Conservation (phyloP, 2,329 filamentous ascomycete genomes). For the Mariannaea sp. region DNA sequence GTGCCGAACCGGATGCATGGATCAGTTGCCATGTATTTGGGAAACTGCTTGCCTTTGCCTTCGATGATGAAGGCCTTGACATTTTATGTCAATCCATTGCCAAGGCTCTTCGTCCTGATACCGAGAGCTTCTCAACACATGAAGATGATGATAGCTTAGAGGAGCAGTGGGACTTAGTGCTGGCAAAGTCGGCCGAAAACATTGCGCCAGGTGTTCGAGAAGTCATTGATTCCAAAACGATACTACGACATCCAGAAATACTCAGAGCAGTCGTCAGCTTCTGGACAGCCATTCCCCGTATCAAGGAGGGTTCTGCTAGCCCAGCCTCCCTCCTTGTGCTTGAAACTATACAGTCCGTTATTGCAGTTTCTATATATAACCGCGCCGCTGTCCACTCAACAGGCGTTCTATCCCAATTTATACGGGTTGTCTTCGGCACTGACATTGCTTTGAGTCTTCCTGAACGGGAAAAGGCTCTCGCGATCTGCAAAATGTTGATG, state of each 20-base stretch:
- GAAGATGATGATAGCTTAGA: slow-evolving; percentile 42
- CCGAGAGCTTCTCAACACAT: slow-evolving; percentile 31
- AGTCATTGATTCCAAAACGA: slow-evolving; percentile 56
- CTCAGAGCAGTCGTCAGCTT: slow-evolving; percentile 65
- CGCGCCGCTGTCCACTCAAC: slow-evolving; percentile 73
- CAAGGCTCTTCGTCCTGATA: slow-evolving; percentile 42
- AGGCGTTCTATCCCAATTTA: slow-evolving; percentile 69
- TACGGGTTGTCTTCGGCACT: slow-evolving; percentile 63
- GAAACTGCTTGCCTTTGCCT: slow-evolving; percentile 76
- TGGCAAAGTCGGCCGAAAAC: slow-evolving; percentile 45
- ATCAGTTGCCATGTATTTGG: slow-evolving; percentile 77
- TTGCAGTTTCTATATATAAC: slow-evolving; percentile 69
- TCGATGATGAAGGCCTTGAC: slow-evolving; percentile 77
- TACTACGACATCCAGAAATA: slow-evolving; percentile 66
- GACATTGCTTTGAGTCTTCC: slow-evolving; percentile 55
- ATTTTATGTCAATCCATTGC: slow-evolving; percentile 65
- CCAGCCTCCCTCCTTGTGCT: slow-evolving; percentile 68
- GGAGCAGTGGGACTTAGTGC: slow-evolving; percentile 46
- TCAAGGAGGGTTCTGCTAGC: slow-evolving; percentile 49
- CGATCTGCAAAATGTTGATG: slow-evolving; percentile 72
- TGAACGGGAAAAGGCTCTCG: slow-evolving; percentile 65
- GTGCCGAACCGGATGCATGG: slow-evolving; percentile 70
- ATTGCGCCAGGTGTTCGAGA: slow-evolving; percentile 50
- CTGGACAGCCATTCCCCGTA: slow-evolving; percentile 65
- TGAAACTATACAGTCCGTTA: slow-evolving; percentile 63